Conservation (phyloP, 2,329 filamentous ascomycete genomes). For the Botryotinia calthae region DNA sequence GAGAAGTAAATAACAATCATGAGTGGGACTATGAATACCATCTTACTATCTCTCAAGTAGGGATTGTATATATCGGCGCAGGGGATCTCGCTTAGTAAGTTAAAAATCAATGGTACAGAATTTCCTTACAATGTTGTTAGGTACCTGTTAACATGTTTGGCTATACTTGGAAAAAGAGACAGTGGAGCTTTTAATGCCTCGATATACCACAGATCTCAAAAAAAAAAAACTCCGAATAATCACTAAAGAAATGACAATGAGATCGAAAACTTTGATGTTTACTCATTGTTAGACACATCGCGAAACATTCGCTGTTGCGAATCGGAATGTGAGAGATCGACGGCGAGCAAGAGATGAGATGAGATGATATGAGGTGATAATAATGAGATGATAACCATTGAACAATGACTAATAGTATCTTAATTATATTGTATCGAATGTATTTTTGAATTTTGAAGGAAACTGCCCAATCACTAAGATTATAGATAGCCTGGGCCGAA, state of each 20-base stretch:
- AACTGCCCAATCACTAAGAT: neutral
- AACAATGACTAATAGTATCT: rapidly evolving
- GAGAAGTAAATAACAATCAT: neutral
- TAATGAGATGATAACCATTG: neutral
- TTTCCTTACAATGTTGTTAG: no score
- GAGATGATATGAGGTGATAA: neutral
- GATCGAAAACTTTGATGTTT: neutral
- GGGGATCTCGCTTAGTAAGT: no score
- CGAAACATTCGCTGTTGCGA: neutral
- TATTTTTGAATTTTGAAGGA: neutral
- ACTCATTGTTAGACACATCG: neutral
- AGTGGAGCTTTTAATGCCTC: neutral
- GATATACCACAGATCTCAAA: no score
- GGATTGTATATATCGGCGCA: no score
- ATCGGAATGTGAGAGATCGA: neutral
- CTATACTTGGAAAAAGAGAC: neutral
- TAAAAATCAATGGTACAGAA: no score
- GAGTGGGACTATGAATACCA: neutral
- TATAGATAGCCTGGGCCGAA: neutral
- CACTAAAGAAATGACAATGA: neutral
- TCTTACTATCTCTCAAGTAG: no score
- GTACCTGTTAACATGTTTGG: no score
- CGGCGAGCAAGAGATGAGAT: neutral
- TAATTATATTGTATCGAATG: neutral
- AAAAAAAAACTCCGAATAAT: no score